A percentile compares a stretch with the other conserved stretches of the same genome.
phyloP scores from a whole-genome alignment of 139 green algal species.

The Auxenochlorella pyrenoidosa region DNA sequence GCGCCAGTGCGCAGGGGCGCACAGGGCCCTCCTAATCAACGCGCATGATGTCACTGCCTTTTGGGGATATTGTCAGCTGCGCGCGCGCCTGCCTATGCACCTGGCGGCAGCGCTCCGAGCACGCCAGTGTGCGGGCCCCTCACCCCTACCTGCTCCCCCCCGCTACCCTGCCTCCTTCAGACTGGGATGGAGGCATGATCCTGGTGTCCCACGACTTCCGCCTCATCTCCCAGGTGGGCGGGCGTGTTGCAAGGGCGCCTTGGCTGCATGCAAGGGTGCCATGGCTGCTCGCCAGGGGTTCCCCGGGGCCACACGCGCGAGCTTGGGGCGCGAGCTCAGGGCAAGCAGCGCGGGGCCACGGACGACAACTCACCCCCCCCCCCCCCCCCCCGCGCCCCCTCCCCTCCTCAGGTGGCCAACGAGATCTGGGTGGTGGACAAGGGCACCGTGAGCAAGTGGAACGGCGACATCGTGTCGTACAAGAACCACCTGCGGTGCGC shows the following conservation, averaged over 20 bases:
- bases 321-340: background rate
- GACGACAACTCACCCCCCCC: too few relatives aligned
- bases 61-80: too few relatives aligned
- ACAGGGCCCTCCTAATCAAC: too few relatives aligned
- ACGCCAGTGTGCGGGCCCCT: too few relatives aligned
- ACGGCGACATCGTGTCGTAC: conserved; percentile 88
- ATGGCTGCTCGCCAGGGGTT: too few relatives aligned
- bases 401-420: conserved; percentile 72
- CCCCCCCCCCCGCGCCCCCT: background rate
- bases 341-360: too few relatives aligned
- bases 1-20: too few relatives aligned
- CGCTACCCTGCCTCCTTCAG: conserved; percentile 28
- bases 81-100: too few relatives aligned
- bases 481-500: conserved; percentile 75
- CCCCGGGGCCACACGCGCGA: too few relatives aligned
- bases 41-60: too few relatives aligned
- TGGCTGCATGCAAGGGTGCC: background rate
- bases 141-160: background rate
- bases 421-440: conserved; percentile 95
- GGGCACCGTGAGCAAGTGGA: conserved; percentile 77
- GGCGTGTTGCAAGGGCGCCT: background rate
- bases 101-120: too few relatives aligned
- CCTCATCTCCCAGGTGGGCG: conserved; percentile 80
- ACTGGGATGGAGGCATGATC: conserved; percentile 92
- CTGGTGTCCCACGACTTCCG: conserved; percentile 94